Conservation (phyloP, 2,329 filamentous ascomycete genomes). For the Lecanicillium sp. region DNA sequence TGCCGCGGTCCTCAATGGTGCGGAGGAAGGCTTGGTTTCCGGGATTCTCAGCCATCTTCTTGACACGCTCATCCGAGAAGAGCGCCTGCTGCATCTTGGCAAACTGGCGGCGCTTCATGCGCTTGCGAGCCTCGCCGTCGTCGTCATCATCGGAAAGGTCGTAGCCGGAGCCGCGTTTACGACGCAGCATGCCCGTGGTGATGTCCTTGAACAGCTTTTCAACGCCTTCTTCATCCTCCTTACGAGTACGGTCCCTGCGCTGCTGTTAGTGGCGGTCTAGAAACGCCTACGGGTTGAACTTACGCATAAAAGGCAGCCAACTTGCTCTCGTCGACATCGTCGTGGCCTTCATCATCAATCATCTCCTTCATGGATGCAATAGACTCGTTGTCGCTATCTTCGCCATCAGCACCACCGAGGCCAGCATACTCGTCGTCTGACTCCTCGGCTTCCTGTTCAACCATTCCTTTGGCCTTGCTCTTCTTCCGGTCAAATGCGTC, state of each 20-base stretch:
- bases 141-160: conserved; percentile 90
- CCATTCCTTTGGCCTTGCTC: conserved; percentile 77
- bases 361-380: conserved; percentile 72
- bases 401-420: conserved; percentile 80
- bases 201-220: conserved; percentile 91
- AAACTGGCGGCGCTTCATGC: conserved; percentile 81
- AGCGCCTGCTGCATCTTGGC: conserved; percentile 86
- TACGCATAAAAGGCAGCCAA: conserved; percentile 85
- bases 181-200: conserved; percentile 77
- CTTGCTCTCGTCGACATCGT: conserved; percentile 71
- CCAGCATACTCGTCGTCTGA: conserved; percentile 98
- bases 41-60: conserved; percentile 81
- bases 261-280: conserved; percentile 9
- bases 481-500: conserved; percentile 73
- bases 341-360: conserved; percentile 77
- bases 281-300: conserved; percentile 30
- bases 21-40: conserved; percentile 86
- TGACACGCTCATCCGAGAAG: conserved; percentile 80
- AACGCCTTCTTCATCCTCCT: conserved; percentile 76
- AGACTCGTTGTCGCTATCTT: conserved; percentile 68
- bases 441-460: conserved; percentile 91
- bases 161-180: conserved; percentile 74
- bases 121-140: conserved; percentile 66
- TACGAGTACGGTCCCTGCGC: conserved; percentile 66
- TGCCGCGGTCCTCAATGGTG: conserved; percentile 76